Evolutionary conservation across 257 asterid species (phyloP), one percentile per base, ranked within the genome.

Genomic region (Gentiana macrophylla): DNA sequence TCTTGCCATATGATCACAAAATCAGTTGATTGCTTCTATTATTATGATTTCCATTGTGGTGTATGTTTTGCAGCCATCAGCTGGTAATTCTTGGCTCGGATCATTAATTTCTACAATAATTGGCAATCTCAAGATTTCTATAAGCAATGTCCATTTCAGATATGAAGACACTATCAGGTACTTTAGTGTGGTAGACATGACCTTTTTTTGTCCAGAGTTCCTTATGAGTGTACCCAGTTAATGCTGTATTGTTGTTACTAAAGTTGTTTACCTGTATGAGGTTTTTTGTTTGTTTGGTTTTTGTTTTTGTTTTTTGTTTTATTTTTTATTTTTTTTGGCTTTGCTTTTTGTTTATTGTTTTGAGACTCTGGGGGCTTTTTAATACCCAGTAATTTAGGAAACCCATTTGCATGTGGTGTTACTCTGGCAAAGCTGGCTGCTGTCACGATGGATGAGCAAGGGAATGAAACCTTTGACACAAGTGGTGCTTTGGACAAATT

Each of bases 341-440:
- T 35, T 55, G 35, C 4, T 55, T 48, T 52, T 37, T 33, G 45
- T 13, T 0, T n/a, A 37, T 4, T 4, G 3, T 5, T 51, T 5
- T 2, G 12, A 9, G 61, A 54, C 49, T 32, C 58, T 60, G 46
- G 56, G 50, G 32, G 62, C 47, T 53, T 36, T 38, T 62, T 46
- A 59, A 46, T 53, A 13, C 63, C 33, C 84, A 91, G 98, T 90
- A 87, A 91, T 73, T 90, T 81, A 8, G 98, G 95, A 13, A 86
- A 78, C 66, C 97, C 98, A 32, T 91, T 91, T 79, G 83, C 84
- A 67, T 91, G 94, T 68, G 98, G 98, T 52, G 63, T 91, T 70
- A 91, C 97, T 65, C 89, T 91, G 41, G 94, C 95, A 47, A 87
- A 88, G 81, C 98, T 91, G 62, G 98, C 98, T 62, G 98, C 98